These are phyloP conservation scores for Heterobasidion annosum DNA, from an alignment of 1,284 basidiomycete genomes.

Conservation along the genomic window DNA sequence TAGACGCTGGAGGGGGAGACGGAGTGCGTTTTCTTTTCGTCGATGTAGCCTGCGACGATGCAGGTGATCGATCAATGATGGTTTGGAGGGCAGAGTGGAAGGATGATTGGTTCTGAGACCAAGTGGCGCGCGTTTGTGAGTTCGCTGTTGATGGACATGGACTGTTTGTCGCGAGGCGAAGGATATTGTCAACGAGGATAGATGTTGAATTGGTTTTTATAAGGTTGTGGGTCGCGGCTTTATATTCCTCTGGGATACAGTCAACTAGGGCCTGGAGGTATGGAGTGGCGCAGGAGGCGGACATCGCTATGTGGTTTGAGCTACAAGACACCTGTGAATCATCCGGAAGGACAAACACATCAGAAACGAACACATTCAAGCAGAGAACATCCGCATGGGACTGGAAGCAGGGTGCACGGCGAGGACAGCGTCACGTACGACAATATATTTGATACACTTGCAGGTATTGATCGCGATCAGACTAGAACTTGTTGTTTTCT, in stretches of 20 bases:
- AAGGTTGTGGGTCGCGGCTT: not conserved
- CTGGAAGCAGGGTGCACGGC: no score
- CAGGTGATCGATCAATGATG: constrained; percentile 2
- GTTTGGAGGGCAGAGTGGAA: constrained; percentile 7
- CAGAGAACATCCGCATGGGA: no score
- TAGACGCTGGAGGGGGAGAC: not conserved
- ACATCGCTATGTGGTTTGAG: no score
- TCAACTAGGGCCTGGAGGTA: not conserved
- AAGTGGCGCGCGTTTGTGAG: not conserved
- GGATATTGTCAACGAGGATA: constrained; percentile 12
- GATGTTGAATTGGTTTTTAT: not conserved
- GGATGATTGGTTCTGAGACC: not conserved
- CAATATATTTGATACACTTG: no score
- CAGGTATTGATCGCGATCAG: no score
- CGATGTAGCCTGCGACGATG: not conserved
- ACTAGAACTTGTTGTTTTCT: no score
- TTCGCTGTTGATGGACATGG: constrained; percentile 7
- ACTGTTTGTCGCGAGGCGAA: constrained; percentile 16
- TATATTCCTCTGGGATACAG: not conserved
- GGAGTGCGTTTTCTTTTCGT: not conserved
- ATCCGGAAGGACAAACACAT: no score
- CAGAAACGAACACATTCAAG: no score
- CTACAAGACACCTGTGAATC: no score
- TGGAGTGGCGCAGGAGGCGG: not conserved
- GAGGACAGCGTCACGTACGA: no score